Evolutionary conservation across 805 yeast species (phyloP), one percentile per base, ranked within the genome.

Genomic region (Debaryomyces tyrocola): DNA sequence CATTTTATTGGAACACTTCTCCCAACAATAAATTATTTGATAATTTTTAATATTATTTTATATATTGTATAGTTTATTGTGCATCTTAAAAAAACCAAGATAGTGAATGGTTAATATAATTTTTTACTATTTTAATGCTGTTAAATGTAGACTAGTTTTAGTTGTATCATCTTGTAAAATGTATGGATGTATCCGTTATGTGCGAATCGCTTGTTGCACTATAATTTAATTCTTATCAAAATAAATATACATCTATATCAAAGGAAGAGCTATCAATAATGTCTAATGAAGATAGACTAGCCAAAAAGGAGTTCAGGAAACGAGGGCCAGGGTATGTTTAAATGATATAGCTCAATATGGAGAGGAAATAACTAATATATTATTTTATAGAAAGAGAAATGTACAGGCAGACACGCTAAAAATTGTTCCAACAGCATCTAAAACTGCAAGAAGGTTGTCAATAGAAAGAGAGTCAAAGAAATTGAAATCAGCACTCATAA

Each of bases 1-100:
- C 82, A 86, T 89, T 79, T 85, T 94, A 75, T 84, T 94, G 77
- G 95, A 90, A 79, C 91, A 90, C 85, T 90, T 92, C 79, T 84
- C 95, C 67, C 87, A 87, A 73, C 90, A 88, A 78, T 84, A 86
- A 79, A 65, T 71, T 50, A 51, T 46, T 45, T 56, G 45, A 21
- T 33, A 15, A 28, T 15, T 33, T 21, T 34, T 44, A 17, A 12
- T 24, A n/a, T 39, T 27, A 10, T 27, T 9, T 37, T 18, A 43
- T 46, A 44, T 45, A 40, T 44, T 40, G 24, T 40, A 20, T 39
- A 38, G 18, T 41, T 21, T 34, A 27, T 33, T 40, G 28, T 33
- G 27, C 27, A 24, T 18, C 18, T 17, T 29, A n/a, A 28, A 36
- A 42, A 34, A 28, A 24, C 37, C 20, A 20, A 35, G 27, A 39